These are phyloP conservation scores for Rutstroemia sp. DNA, from an alignment of 2,329 filamentous ascomycete genomes.

Conservation along the genomic window DNA sequence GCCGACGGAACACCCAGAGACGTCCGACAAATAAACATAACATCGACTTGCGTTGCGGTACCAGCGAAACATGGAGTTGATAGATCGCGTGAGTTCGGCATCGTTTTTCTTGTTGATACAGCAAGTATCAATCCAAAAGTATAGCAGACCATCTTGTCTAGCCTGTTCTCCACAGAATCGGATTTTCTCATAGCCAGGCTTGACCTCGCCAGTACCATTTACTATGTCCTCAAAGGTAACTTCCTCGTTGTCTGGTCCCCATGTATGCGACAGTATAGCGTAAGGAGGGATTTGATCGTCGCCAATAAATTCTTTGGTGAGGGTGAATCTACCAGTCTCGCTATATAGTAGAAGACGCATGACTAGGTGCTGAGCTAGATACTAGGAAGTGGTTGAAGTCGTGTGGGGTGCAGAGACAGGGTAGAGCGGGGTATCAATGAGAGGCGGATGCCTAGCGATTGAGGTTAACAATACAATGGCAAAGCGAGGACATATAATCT, in stretches of 20 bases:
- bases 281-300: constrained; percentile 15
- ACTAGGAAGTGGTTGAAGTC: not conserved
- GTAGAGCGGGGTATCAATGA: not conserved
- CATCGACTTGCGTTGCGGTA: too few relatives aligned
- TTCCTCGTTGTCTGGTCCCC: constrained; percentile 16
- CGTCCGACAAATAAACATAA: too few relatives aligned
- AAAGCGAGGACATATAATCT: not conserved
- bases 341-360: constrained; percentile 10
- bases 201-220: constrained; percentile 4
- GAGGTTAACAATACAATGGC: not conserved
- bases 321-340: constrained; percentile 8
- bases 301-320: constrained; percentile 6
- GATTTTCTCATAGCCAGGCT: constrained; percentile 13
- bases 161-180: constrained; percentile 14
- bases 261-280: constrained; percentile 25
- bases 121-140: too few relatives aligned
- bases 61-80: too few relatives aligned
- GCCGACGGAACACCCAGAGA: too few relatives aligned
- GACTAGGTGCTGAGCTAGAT: not conserved
- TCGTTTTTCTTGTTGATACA: too few relatives aligned
- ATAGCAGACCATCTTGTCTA: constrained; percentile 5
- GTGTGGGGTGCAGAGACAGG: not conserved
- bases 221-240: constrained; percentile 15
- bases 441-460: not conserved
- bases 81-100: too few relatives aligned